phyloP scores from a whole-genome alignment of 805 yeast species.

The Candida sithepensis region DNA sequence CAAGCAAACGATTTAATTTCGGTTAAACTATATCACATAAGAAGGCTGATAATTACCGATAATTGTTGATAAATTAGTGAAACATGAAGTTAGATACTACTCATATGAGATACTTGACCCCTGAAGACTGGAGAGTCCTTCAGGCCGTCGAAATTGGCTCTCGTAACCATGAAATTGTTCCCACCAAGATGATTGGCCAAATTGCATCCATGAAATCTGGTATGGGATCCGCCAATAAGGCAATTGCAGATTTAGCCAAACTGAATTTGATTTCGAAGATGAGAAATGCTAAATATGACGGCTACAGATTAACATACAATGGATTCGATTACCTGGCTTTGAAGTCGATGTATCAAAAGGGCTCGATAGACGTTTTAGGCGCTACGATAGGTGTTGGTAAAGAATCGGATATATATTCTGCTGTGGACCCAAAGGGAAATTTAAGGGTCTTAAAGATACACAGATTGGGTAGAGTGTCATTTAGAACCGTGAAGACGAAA shows the following conservation, averaged over 20 bases:
- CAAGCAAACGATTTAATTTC: no score
- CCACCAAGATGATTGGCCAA: conserved; percentile 77
- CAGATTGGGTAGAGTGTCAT: conserved; percentile 90
- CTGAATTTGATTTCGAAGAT: conserved; percentile 70
- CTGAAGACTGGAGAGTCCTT: conserved; percentile 86
- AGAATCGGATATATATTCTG: conserved; percentile 91
- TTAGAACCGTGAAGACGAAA: conserved; percentile 86
- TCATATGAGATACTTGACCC: conserved; percentile 88
- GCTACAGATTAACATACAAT: conserved; percentile 80
- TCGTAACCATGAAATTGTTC: conserved; percentile 91
- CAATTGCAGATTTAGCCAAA: conserved; percentile 85
- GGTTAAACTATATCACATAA: no score
- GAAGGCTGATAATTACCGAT: no score
- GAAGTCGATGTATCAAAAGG: conserved; percentile 73
- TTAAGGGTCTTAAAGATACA: conserved; percentile 83
- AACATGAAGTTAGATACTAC: conserved; percentile 88
- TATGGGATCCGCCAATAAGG: conserved; percentile 65
- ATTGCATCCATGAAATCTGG: conserved; percentile 73
- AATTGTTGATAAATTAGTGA: no score
- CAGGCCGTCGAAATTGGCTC: conserved; percentile 90
- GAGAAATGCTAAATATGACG: conserved; percentile 93
- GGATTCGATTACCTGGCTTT: conserved; percentile 94
- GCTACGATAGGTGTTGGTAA: conserved; percentile 94
- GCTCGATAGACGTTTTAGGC: conserved; percentile 74
- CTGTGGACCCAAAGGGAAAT: conserved; percentile 59